Evolutionary conservation across 116 monocot genomes (phyloP), one percentile per base, ranked within the genome.

Genomic region (Posidonia oceanica): DNA sequence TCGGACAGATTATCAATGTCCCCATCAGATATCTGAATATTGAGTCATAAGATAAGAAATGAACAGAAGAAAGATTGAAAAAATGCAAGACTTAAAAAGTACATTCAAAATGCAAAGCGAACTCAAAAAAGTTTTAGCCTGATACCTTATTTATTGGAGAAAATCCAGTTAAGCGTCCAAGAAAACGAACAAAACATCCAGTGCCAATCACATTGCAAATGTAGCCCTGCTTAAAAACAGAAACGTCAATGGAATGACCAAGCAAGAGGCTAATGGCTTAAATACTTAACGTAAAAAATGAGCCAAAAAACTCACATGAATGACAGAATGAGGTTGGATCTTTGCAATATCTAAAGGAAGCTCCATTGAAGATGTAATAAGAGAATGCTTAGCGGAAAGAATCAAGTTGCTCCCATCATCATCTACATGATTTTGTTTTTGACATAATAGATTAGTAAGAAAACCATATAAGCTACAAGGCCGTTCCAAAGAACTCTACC

Each of bases 151-250:
- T 73, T 78, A 87, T 78, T 14, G 87, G 82, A 63, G 78, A 87
- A 69, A 91, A 97, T 75, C 91, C 96, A 68, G 92, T 97, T 61
- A 97, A 78, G 41, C 74, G 81, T 54, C 96, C 96, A 79, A 97
- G 81, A 83, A 89, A 97, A 14, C 96, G 92, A 80, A 97, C 83
- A 77, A 97, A 97, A 63, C 89, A 91, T 14, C 96, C 96, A 67
- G 67, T 71, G 66, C 78, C 89, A 82, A 91, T 97, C 7, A 97
- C 67, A 71, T 97, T 97, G 77, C 89, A 89, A 64, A 97, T 76
- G 79, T 91, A 97, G 7, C 96, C 96, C 94, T 94, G 68, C 48
- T 41, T 53, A 53, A 52, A 60, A 36, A 62, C 8, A 54, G 7
- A 23, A 18, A 59, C 14, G 22, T 37, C 3, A 39, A 38, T 37